Evolutionary conservation across 441 rosid genomes (phyloP), one percentile per base, ranked within the genome.

Genomic region (Metrosideros polymorpha): DNA sequence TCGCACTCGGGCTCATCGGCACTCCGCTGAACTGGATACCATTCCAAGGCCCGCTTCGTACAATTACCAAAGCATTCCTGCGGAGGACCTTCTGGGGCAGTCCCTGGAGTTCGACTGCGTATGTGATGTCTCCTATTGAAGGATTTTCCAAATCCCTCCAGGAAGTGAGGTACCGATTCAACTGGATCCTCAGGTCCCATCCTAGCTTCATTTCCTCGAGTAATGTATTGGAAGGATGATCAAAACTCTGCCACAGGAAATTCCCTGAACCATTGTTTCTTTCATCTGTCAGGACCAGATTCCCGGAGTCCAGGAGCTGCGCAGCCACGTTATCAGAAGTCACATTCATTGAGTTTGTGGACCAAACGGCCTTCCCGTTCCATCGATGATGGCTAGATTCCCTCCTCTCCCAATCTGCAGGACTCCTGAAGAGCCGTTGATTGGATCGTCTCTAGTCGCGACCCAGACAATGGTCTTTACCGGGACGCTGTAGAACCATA

Each of bases 171-270:
- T 43, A 59, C 71, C 84, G 30, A 39, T 89, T 85, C 10, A 85
- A 82, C 29, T 90, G 87, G 1, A 66, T 86, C 29, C n/a, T 82
- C 13, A 52, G 45, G 75, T 89, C 45, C 83, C 89, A 45, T 30
- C 94, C 94, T 25, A 92, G 56, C 84, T 90, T 91, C 91, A 89
- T 91, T 4, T 87, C 92, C 8, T 89, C 84, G 19, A 91, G 87
- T 13, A 89, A 30, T 12, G 89, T 90, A 50, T 90, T 85, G 52
- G 56, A 9, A 6, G 91, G 92, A 87, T 89, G 55, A 45, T 91
- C 90, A 84, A 91, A 90, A 82, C 91, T 90, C 79, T 90, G 92
- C 92, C 93, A 91, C 79, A 85, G 32, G 59, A 54, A 71, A 29
- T 88, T 51, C 7, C 82, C 52, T 2, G 45, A 59, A 13, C 85